Percentiles rank a stretch among this genome's conserved stretches.
phyloP scores from a whole-genome alignment of 2,329 filamentous ascomycete genomes.

The Alternaria viburni region DNA sequence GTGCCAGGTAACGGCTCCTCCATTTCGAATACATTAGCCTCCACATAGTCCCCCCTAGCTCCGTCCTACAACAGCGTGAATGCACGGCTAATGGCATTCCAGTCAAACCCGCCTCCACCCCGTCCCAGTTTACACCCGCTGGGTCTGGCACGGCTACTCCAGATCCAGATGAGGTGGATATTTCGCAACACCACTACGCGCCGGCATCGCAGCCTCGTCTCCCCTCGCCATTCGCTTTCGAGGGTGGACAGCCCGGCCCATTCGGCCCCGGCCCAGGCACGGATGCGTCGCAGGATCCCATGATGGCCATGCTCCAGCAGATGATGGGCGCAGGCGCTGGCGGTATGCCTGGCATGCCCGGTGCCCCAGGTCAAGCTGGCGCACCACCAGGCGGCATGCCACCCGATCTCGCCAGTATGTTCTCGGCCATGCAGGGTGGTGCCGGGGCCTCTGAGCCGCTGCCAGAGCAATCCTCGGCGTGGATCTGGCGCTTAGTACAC shows the following conservation, averaged over 20 bases:
- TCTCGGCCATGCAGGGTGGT: conserved; percentile 54
- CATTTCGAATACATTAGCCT: neutral
- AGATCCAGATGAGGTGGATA: conserved; percentile 77
- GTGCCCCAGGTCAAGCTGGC: conserved; percentile 32
- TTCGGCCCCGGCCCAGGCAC: conserved; percentile 28
- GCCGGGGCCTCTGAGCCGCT: conserved; percentile 45
- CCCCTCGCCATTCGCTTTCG: conserved; percentile 43
- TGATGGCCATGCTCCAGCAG: conserved; percentile 78
- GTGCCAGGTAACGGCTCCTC: conserved; percentile 39
- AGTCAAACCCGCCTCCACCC: conserved; percentile 32
- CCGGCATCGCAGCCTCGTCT: conserved; percentile 57
- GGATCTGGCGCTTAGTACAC: conserved; percentile 76
- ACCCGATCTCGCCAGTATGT: conserved; percentile 52
- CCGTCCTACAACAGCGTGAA: neutral
- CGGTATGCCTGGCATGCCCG: conserved; percentile 41
- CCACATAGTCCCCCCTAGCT: conserved; percentile 11
- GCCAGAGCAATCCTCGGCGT: conserved; percentile 53
- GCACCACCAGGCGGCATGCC: conserved; percentile 43
- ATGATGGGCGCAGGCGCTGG: conserved; percentile 63
- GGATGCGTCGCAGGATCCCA: conserved; percentile 63
- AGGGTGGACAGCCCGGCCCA: conserved; percentile 26
- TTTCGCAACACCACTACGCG: conserved; percentile 74
- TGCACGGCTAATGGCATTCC: conserved; percentile 29
- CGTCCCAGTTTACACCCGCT: conserved; percentile 22
- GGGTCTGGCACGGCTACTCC: conserved; percentile 43